These are phyloP conservation scores for Septoria petroselini DNA, from an alignment of 2,329 filamentous ascomycete genomes.

Conservation along the genomic window DNA sequence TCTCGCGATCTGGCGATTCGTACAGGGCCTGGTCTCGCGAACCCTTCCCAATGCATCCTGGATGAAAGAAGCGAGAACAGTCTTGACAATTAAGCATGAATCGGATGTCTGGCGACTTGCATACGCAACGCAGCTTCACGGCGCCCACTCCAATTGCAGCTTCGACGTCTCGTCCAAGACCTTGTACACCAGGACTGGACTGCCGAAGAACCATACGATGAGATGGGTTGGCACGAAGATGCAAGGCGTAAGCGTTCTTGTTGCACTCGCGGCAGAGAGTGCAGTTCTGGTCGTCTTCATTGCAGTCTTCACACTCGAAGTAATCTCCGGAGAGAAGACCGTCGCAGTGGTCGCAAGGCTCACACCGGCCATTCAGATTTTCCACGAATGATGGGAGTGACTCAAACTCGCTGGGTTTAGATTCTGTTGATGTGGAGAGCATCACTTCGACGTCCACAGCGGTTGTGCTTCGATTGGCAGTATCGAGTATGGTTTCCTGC, in stretches of 20 bases:
- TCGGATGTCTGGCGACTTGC: slow-evolving; percentile 2
- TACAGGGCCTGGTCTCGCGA: slow-evolving; percentile 3
- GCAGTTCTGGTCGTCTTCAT: background rate
- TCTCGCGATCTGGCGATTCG: background rate
- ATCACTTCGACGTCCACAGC: background rate
- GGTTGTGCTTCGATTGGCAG: background rate
- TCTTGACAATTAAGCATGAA: slow-evolving; percentile 18
- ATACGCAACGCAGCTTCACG: slow-evolving; percentile 12
- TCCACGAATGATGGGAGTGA: background rate
- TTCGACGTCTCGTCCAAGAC: background rate
- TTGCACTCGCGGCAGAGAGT: slow-evolving; percentile 5
- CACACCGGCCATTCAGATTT: no score
- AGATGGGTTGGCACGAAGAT: background rate
- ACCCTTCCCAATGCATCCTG: slow-evolving; percentile 19
- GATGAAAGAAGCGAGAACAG: slow-evolving; percentile 16
- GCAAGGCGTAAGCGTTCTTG: background rate
- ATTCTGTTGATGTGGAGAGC: background rate
- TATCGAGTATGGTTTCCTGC: background rate
- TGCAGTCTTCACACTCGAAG: background rate
- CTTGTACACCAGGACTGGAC: no score
- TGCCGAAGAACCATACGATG: background rate
- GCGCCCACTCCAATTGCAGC: background rate
- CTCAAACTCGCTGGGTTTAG: background rate
- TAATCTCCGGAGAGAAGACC: background rate
- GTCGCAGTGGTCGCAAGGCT: no score